phyloP scores from a whole-genome alignment of 2,329 filamentous ascomycete species.

The Diplodia seriata region DNA sequence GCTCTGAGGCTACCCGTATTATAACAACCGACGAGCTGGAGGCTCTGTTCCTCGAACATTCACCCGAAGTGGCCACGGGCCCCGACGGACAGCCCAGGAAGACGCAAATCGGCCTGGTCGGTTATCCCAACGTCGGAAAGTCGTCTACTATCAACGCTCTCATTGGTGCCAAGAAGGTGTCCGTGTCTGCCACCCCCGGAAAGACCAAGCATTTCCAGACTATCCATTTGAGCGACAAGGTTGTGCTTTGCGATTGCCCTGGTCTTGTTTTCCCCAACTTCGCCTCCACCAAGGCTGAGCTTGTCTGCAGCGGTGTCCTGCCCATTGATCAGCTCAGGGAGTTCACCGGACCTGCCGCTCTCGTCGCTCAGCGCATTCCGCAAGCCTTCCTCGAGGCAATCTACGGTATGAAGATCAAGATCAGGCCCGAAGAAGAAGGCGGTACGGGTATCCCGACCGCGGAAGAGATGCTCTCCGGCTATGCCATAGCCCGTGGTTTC shows the following conservation, averaged over 20 bases:
- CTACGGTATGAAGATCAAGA: slow-evolving; percentile 90
- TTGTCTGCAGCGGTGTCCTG: slow-evolving; percentile 92
- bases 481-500: slow-evolving; percentile 89
- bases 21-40: slow-evolving; percentile 93
- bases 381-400: slow-evolving; percentile 87
- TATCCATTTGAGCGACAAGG: slow-evolving; percentile 86
- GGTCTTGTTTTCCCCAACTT: slow-evolving; percentile 99
- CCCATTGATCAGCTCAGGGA: slow-evolving; percentile 97
- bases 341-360: slow-evolving; percentile 82
- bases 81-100: slow-evolving; percentile 63
- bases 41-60: slow-evolving; percentile 80
- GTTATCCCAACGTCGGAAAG: slow-evolving; percentile 98
- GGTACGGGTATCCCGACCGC: slow-evolving; percentile 87
- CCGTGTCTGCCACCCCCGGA: slow-evolving; percentile 93
- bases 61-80: slow-evolving; percentile 63
- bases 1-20: slow-evolving; percentile 68
- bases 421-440: slow-evolving; percentile 84
- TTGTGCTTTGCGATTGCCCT: slow-evolving; percentile 95
- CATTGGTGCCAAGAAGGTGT: slow-evolving; percentile 98
- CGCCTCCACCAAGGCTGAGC: slow-evolving; percentile 91
- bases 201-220: slow-evolving; percentile 99
- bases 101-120: slow-evolving; percentile 89
- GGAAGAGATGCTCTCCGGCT: slow-evolving; percentile 82
- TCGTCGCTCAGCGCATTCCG: slow-evolving; percentile 86
- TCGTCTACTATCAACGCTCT: slow-evolving; percentile 99